phyloP scores from a whole-genome alignment of 257 asterid species.

The Solanum habrochaites region DNA sequence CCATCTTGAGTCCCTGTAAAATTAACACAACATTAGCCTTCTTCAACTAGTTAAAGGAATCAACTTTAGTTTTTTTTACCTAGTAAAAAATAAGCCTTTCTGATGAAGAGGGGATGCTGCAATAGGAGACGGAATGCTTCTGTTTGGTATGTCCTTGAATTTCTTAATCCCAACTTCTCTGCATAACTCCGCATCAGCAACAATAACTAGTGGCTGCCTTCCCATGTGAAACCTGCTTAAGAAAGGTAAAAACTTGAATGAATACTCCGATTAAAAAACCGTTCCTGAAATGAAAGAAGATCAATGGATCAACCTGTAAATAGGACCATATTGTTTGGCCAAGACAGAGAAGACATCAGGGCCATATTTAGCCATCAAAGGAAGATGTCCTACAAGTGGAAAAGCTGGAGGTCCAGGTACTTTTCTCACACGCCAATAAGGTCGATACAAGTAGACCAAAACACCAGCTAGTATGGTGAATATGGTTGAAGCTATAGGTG shows the following conservation, averaged over 20 bases:
- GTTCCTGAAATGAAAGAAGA: background rate
- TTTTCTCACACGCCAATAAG: constrained; percentile 74
- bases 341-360: constrained; percentile 78
- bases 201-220: constrained; percentile 75
- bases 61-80: constrained; percentile 14
- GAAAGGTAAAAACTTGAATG: background rate
- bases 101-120: constrained; percentile 91
- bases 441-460: constrained; percentile 50
- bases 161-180: constrained; percentile 84
- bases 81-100: constrained; percentile 90
- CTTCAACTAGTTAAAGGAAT: background rate
- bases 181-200: constrained; percentile 90
- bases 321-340: constrained; percentile 71
- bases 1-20: constrained; percentile 74
- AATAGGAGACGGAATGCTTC: constrained; percentile 97
- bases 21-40: background rate
- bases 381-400: constrained; percentile 87
- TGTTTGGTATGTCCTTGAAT: constrained; percentile 58
- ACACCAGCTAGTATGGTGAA: constrained; percentile 18
- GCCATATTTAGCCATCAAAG: constrained; percentile 79
- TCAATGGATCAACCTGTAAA: constrained; percentile 57
- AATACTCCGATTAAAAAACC: background rate
- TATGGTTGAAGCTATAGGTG: constrained; percentile 1
- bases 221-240: constrained; percentile 85
- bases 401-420: constrained; percentile 88